Percentiles rank a stretch among this genome's conserved stretches.
Conservation (phyloP, 805 yeast genomes). For the Lipomyces anomalus region DNA sequence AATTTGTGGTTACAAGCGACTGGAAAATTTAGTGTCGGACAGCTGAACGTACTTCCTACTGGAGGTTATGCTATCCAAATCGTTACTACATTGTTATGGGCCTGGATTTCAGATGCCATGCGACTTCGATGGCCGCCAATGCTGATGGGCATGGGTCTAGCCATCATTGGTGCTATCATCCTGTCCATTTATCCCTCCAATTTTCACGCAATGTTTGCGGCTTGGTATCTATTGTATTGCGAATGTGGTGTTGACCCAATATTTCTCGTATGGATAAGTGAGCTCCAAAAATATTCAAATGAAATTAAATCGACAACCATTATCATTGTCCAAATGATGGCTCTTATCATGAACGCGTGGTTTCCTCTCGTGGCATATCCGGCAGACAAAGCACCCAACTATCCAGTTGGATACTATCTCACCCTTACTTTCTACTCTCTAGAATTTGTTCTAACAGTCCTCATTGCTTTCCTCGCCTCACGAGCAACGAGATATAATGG, state of each 20-base stretch:
- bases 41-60: constrained; percentile 32
- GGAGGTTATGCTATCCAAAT: constrained; percentile 31
- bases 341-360: constrained; percentile 37
- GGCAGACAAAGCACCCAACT: constrained; percentile 35
- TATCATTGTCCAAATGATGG: too few species aligned
- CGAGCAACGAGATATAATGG: too few species aligned
- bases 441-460: too few species aligned
- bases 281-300: too few species aligned
- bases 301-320: too few species aligned
- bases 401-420: constrained; percentile 34
- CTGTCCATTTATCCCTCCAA: not conserved
- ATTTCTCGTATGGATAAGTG: too few species aligned
- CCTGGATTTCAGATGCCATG: constrained; percentile 29
- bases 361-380: constrained; percentile 35
- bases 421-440: too few species aligned
- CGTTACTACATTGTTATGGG: constrained; percentile 25
- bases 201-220: too few species aligned
- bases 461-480: too few species aligned
- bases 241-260: too few species aligned
- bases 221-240: too few species aligned
- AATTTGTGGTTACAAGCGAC: constrained; percentile 30
- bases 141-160: constrained; percentile 9
- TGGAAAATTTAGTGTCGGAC: constrained; percentile 37
- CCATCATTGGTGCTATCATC: not conserved
- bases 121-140: constrained; percentile 39